phyloP scores from a whole-genome alignment of 306 rosid species.

The Dryas octopetala region DNA sequence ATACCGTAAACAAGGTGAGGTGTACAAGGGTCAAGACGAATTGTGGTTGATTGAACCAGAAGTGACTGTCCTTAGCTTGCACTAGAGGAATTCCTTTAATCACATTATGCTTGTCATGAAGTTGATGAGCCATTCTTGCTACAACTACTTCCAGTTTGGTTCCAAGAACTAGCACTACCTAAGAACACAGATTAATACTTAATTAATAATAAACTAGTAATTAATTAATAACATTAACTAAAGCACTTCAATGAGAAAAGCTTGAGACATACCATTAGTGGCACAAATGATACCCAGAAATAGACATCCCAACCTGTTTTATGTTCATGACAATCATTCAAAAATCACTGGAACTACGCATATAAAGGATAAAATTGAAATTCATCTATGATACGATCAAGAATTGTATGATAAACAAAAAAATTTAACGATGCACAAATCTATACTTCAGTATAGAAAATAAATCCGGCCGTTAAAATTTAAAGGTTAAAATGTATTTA shows the following conservation, averaged over 20 bases:
- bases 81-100: slow-evolving; percentile 58
- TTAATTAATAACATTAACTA: neutral
- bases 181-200: neutral
- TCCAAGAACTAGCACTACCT: slow-evolving; percentile 53
- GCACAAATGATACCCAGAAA: slow-evolving; percentile 60
- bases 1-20: slow-evolving; percentile 53
- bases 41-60: slow-evolving; percentile 57
- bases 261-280: slow-evolving; percentile 39
- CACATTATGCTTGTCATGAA: slow-evolving; percentile 29
- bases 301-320: slow-evolving; percentile 56
- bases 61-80: slow-evolving; percentile 50
- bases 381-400: too few species aligned
- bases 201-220: neutral
- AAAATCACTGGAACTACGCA: neutral
- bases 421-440: too few species aligned
- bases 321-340: neutral
- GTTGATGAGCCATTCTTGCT: slow-evolving; percentile 48
- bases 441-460: too few species aligned
- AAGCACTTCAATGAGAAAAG: neutral
- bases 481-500: too few species aligned
- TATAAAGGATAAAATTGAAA: neutral
- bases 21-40: slow-evolving; percentile 48
- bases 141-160: slow-evolving; percentile 56
- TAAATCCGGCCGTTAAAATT: too few species aligned
- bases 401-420: too few species aligned